A percentile compares a stretch with the other conserved stretches of the same genome.
Evolutionary conservation across 345 rosid species (phyloP).

Genomic region (Dovyalis caffra): DNA sequence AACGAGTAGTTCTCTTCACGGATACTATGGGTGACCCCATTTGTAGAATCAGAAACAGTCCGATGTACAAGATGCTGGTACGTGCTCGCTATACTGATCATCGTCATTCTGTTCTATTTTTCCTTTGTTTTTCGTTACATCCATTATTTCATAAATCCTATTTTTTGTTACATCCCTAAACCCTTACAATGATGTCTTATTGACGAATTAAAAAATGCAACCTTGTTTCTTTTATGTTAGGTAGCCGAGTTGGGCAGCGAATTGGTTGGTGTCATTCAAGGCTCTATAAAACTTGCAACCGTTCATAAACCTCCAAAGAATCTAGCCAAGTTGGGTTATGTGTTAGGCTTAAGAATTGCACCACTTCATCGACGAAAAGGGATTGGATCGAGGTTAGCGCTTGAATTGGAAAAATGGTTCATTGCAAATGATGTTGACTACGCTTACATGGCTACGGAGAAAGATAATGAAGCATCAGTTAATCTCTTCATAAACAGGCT

Average conservation of each 20-base stretch:
- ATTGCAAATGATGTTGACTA: slow-evolving; percentile 46
- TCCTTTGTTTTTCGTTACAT: neutral
- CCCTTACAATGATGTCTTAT: neutral
- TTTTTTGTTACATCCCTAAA: neutral
- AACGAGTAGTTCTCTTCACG: slow-evolving; percentile 55
- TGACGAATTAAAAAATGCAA: neutral
- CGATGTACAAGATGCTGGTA: slow-evolving; percentile 73
- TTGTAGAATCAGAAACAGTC: slow-evolving; percentile 74
- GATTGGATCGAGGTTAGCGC: slow-evolving; percentile 52
- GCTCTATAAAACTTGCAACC: slow-evolving; percentile 63
- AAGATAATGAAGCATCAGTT: slow-evolving; percentile 64
- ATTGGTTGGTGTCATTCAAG: slow-evolving; percentile 74
- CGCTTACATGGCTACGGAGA: slow-evolving; percentile 78
- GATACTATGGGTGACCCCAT: slow-evolving; percentile 88
- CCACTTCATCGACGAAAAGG: slow-evolving; percentile 61
- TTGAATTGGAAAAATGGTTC: slow-evolving; percentile 74
- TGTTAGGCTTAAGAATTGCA: slow-evolving; percentile 61
- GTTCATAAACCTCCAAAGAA: slow-evolving; percentile 34
- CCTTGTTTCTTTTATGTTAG: slow-evolving; percentile 22
- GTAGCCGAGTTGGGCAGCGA: slow-evolving; percentile 59
- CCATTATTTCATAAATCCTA: neutral
- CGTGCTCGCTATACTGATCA: neutral
- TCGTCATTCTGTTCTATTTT: neutral
- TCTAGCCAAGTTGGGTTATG: slow-evolving; percentile 58
- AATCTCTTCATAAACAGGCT: slow-evolving; percentile 51